Evolutionary conservation across 371 early-diverging fungal species (phyloP).

Genomic region (Mucor saturninus): DNA sequence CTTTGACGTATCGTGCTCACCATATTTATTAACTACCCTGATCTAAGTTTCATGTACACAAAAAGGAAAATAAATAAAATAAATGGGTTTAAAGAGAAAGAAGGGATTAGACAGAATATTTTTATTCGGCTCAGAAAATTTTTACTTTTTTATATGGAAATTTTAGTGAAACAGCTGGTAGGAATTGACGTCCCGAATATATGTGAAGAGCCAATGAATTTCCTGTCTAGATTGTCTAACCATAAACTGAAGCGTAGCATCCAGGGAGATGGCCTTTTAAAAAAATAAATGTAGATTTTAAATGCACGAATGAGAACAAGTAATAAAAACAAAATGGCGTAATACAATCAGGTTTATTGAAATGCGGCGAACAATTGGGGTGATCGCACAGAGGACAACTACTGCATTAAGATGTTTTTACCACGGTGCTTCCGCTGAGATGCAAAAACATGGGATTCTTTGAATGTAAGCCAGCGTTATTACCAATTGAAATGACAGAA

Average conservation of each 20-base stretch:
- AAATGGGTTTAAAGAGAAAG: slow-evolving; percentile 1
- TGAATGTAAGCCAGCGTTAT: too few species aligned
- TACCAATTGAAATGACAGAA: too few species aligned
- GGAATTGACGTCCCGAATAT: not conserved
- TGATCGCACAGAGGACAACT: not conserved
- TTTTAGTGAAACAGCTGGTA: not conserved
- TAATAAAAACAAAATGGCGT: not conserved
- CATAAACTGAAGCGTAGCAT: too few species aligned
- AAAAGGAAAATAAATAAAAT: not conserved
- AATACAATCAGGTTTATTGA: not conserved
- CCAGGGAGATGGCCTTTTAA: not conserved
- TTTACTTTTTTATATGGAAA: not conserved
- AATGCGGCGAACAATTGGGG: not conserved
- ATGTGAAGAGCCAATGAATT: not conserved
- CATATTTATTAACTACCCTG: slow-evolving; percentile 1
- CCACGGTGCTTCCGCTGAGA: not conserved
- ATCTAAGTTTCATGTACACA: slow-evolving; percentile 1
- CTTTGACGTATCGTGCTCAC: slow-evolving; percentile 26
- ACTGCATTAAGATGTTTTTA: slow-evolving; percentile 1
- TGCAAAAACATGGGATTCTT: not conserved
- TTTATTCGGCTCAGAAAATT: not conserved
- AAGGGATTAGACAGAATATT: slow-evolving; percentile 8
- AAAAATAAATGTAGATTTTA: too few species aligned
- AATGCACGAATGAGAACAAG: not conserved
- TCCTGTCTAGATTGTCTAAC: not conserved